Conservation (phyloP, 331 rosid genomes). For the Cydonia oblonga region DNA sequence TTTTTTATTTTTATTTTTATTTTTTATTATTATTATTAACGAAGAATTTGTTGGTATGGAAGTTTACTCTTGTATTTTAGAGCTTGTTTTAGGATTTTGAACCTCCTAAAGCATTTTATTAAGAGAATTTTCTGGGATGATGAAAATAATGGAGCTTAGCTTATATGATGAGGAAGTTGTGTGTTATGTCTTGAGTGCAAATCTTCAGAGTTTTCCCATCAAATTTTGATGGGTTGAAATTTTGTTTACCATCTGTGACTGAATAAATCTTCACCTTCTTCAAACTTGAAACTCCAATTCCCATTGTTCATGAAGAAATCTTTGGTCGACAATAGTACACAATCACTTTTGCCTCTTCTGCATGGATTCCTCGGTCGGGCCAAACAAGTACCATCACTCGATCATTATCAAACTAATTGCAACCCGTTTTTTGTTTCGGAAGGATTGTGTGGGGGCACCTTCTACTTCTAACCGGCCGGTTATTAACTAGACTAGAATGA, state of each 20-base stretch:
- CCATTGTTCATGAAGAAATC: too few species aligned
- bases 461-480: neutral
- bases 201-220: neutral
- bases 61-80: conserved; percentile 15
- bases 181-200: neutral
- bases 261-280: too few species aligned
- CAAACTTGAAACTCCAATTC: too few species aligned
- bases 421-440: too few species aligned
- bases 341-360: too few species aligned
- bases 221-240: neutral
- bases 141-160: neutral
- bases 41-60: conserved; percentile 34
- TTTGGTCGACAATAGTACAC: too few species aligned
- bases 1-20: too few species aligned
- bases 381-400: neutral
- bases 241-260: neutral
- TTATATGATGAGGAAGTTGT: conserved; percentile 1
- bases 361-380: too few species aligned
- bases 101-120: conserved; percentile 4
- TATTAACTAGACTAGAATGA: too few species aligned
- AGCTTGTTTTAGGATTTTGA: conserved; percentile 27
- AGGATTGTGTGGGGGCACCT: too few species aligned
- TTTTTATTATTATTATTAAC: neutral
- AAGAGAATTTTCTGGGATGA: neutral
- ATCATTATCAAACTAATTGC: neutral